phyloP scores from a whole-genome alignment of 1,284 basidiomycete species.

The Trichosporon sp. region DNA sequence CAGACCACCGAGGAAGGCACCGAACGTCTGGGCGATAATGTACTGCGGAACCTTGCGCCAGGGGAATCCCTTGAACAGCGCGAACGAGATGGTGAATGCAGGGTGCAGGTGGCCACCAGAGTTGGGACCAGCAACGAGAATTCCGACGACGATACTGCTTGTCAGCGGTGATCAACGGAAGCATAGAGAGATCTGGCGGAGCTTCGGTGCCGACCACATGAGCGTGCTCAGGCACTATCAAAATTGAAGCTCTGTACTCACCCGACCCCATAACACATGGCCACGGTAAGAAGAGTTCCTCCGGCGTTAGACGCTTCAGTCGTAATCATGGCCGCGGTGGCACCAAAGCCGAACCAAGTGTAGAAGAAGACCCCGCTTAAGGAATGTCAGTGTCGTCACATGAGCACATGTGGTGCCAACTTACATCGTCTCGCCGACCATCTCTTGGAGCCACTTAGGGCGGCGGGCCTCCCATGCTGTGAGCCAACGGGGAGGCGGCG shows the following conservation, averaged over 20 bases:
- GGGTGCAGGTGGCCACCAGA: constrained; percentile 43
- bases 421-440: constrained; percentile 27
- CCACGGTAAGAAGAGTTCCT: constrained; percentile 24
- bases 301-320: not conserved
- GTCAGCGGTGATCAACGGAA: not conserved
- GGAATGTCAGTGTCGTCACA: constrained; percentile 6
- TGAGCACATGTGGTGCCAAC: not conserved
- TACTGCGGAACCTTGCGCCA: constrained; percentile 48
- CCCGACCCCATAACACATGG: constrained; percentile 25
- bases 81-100: constrained; percentile 36
- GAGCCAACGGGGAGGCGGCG: constrained; percentile 24
- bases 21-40: constrained; percentile 42
- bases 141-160: constrained; percentile 24
- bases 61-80: constrained; percentile 43
- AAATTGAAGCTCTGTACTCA: constrained; percentile 6
- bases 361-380: constrained; percentile 27
- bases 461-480: constrained; percentile 25
- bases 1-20: constrained; percentile 31
- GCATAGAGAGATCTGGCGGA: too few relatives aligned
- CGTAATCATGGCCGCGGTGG: constrained; percentile 18
- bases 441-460: constrained; percentile 27
- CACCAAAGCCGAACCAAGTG: constrained; percentile 29
- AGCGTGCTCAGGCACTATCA: not conserved
- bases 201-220: not conserved
- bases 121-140: constrained; percentile 25